Evolutionary conservation across 352 stramenopile genomes (phyloP), one percentile per base, ranked within the genome.

Genomic region (Globisporangium okanoganense): DNA sequence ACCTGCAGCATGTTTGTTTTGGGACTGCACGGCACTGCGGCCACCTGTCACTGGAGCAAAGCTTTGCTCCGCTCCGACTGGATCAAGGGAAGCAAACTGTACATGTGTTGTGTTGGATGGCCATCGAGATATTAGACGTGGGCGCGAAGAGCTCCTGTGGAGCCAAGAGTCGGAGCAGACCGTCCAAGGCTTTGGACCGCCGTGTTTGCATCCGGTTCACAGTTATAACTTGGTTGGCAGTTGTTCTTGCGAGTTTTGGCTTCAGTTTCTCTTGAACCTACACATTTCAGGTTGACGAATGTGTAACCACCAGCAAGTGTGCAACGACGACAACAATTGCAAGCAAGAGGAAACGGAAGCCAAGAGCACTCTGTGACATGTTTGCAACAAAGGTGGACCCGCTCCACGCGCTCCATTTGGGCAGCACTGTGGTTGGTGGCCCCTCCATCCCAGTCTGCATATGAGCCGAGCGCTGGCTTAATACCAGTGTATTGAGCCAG

Each of bases 401-500:
- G n/a, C n/a, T n/a, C n/a, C 14, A 43, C 36, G 13, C 38, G 16
- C 40, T 45, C 40, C 40, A 45, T 45, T 45, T 45, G 40, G 40
- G 18, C 29, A 33, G n/a, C n/a, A 45, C 40, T 22, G 40, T 22
- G 1, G 16, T 43, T 45, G 40, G 16, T 6, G 29, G 29, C 29
- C 29, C 6, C 40, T 45, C 18, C 18, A 45, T 33, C 18, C 2
- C 5, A 45, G 40, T 45, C n/a, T n/a, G n/a, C n/a, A n/a, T n/a
- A n/a, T n/a, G n/a, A n/a, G n/a, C n/a, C n/a, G n/a, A n/a, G n/a
- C n/a, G n/a, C n/a, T n/a, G n/a, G n/a, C n/a, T n/a, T n/a, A n/a
- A n/a, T n/a, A n/a, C n/a, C n/a, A n/a, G 40, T 55, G 48, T 16
- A 40, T 25, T n/a, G 20, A 55, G 27, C 48, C 16, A 55, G 48